Conservation (phyloP, 2,329 filamentous ascomycete genomes). For the Akanthomyces uredinophilus region DNA sequence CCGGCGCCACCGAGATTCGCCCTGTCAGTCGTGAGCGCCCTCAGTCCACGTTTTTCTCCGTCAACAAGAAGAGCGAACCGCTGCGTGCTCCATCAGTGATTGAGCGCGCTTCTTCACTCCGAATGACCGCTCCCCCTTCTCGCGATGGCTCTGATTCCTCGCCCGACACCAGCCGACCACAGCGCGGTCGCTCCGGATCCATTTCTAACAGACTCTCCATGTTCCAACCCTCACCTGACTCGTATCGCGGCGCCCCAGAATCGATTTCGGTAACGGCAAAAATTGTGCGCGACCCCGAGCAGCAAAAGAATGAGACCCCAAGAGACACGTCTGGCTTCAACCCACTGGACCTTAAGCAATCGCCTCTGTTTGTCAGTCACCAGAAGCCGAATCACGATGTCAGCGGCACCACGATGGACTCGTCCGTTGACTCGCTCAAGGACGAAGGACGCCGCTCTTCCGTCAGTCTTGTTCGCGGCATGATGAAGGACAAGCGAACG, state of each 20-base stretch:
- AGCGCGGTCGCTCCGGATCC: slow-evolving; percentile 47
- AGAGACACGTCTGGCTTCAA: slow-evolving; percentile 40
- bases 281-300: slow-evolving; percentile 63
- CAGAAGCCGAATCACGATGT: slow-evolving; percentile 32
- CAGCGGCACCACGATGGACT: slow-evolving; percentile 21
- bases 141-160: slow-evolving; percentile 42
- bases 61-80: slow-evolving; percentile 46
- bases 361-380: slow-evolving; percentile 54
- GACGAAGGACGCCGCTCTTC: slow-evolving; percentile 50
- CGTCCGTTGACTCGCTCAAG: slow-evolving; percentile 30
- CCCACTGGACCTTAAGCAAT: slow-evolving; percentile 52
- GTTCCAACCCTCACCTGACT: slow-evolving; percentile 40
- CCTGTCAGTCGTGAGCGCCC: slow-evolving; percentile 34
- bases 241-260: slow-evolving; percentile 53
- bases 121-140: slow-evolving; percentile 27
- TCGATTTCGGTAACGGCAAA: slow-evolving; percentile 85
- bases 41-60: slow-evolving; percentile 55
- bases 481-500: slow-evolving; percentile 55
- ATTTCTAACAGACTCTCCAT: slow-evolving; percentile 52
- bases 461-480: slow-evolving; percentile 53
- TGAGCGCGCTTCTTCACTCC: slow-evolving; percentile 37
- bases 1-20: slow-evolving; percentile 23
- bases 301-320: slow-evolving; percentile 34
- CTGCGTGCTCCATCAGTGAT: slow-evolving; percentile 41
- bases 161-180: slow-evolving; percentile 34